These are phyloP conservation scores for Yamadazyma pseudoaaseri DNA, from an alignment of 1,139 yeast genomes.

Conservation along the genomic window DNA sequence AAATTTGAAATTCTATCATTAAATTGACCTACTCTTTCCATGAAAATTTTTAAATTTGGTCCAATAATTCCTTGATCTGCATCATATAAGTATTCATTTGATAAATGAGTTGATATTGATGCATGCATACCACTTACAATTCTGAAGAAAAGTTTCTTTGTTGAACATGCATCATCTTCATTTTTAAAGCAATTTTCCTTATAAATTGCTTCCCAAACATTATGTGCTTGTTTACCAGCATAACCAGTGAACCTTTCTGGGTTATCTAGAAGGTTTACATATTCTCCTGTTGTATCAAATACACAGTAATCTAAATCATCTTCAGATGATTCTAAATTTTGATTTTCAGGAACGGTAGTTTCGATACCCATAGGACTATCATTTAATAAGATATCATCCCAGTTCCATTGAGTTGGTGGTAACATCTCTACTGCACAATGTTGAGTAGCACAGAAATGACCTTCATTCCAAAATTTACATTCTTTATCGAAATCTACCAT, in stretches of 20 bases:
- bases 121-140: constrained; percentile 94
- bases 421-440: constrained; percentile 89
- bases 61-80: constrained; percentile 81
- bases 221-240: constrained; percentile 87
- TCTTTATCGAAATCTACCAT: constrained; percentile 81
- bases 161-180: constrained; percentile 59
- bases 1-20: constrained; percentile 89
- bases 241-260: constrained; percentile 98
- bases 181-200: constrained; percentile 77
- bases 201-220: constrained; percentile 92
- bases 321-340: constrained; percentile 16
- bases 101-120: constrained; percentile 88
- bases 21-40: constrained; percentile 84
- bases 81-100: constrained; percentile 76
- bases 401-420: constrained; percentile 45
- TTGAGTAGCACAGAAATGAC: constrained; percentile 85
- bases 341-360: constrained; percentile 20
- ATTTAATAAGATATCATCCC: constrained; percentile 65
- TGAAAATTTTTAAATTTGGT: constrained; percentile 78
- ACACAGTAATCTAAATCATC: constrained; percentile 55
- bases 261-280: constrained; percentile 80
- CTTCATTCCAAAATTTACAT: constrained; percentile 87
- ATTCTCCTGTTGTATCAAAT: constrained; percentile 67
- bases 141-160: constrained; percentile 85
- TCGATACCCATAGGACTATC: constrained; percentile 9